Evolutionary conservation across 768 basidiomycete genomes (phyloP).

Genomic region (Leccinum disarticulatum): DNA sequence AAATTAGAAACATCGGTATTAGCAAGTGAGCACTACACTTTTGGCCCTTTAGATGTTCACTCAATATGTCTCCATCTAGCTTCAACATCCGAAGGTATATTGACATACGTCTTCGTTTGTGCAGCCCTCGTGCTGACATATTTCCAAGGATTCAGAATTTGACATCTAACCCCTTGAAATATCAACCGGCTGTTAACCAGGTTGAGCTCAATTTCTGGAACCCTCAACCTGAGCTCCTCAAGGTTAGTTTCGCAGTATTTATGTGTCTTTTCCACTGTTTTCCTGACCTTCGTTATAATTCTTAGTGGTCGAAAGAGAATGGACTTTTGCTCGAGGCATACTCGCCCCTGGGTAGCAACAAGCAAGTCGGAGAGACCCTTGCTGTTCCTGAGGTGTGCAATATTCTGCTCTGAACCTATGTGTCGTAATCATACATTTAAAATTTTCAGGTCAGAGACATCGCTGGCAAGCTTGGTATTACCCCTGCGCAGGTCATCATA

Average conservation of each 20-base stretch:
- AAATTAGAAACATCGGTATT: slow-evolving; percentile 76
- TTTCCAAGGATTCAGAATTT: slow-evolving; percentile 53
- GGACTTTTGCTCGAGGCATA: slow-evolving; percentile 70
- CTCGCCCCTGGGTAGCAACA: slow-evolving; percentile 68
- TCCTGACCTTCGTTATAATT: neutral
- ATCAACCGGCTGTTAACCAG: slow-evolving; percentile 71
- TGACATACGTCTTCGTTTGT: neutral
- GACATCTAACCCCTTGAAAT: slow-evolving; percentile 58
- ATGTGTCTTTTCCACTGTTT: neutral
- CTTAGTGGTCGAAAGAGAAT: slow-evolving; percentile 66
- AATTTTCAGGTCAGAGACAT: slow-evolving; percentile 49
- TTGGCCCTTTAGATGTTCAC: neutral
- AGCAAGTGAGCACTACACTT: slow-evolving; percentile 58
- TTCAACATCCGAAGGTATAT: slow-evolving; percentile 58
- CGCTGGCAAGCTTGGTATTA: slow-evolving; percentile 62
- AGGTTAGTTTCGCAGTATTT: slow-evolving; percentile 38
- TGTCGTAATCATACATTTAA: neutral
- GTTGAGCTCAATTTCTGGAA: slow-evolving; percentile 78
- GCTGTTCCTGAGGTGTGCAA: slow-evolving; percentile 50
- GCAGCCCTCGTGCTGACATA: neutral
- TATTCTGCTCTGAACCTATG: neutral
- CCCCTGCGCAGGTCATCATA: slow-evolving; percentile 72
- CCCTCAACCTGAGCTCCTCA: slow-evolving; percentile 73
- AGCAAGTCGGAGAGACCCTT: slow-evolving; percentile 57
- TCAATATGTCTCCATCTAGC: slow-evolving; percentile 26